Evolutionary conservation across 495 filamentous ascomycete species (phyloP).

Genomic region (Venustampulla echinocandica): DNA sequence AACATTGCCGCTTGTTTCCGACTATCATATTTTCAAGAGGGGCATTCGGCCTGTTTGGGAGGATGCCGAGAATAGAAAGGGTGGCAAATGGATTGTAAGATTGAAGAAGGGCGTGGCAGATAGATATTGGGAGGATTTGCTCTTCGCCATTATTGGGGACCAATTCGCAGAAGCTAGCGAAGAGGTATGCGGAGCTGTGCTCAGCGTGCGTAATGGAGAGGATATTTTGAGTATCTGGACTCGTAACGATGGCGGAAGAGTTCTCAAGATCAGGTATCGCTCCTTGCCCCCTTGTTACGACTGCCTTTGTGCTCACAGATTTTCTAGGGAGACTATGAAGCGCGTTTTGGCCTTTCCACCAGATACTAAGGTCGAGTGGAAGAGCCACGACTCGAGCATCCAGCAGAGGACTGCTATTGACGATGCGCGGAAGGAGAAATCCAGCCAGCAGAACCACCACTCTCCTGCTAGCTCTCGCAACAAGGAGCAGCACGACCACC

Average conservation of each 20-base stretch:
- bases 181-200: conserved; percentile 87
- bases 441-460: conserved; percentile 34
- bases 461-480: conserved; percentile 33
- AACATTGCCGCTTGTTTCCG: conserved; percentile 79
- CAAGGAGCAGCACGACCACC: conserved; percentile 24
- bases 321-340: conserved; percentile 78
- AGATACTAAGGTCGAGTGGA: conserved; percentile 89
- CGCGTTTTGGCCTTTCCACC: conserved; percentile 73
- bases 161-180: conserved; percentile 91
- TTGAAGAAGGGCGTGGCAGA: conserved; percentile 95
- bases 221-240: conserved; percentile 98
- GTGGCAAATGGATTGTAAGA: conserved; percentile 94
- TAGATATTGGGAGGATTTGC: conserved; percentile 94
- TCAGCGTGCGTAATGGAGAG: conserved; percentile 91
- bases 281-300: neutral
- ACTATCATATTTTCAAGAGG: conserved; percentile 97
- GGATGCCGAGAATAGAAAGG: conserved; percentile 90
- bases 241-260: conserved; percentile 78
- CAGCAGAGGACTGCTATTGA: conserved; percentile 74
- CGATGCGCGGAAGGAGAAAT: conserved; percentile 72
- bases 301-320: conserved; percentile 4
- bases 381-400: conserved; percentile 79
- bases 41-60: conserved; percentile 97
- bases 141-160: conserved; percentile 85
- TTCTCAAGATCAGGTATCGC: conserved; percentile 89